phyloP scores from a whole-genome alignment of 2,329 filamentous ascomycete species.

The Ophiostoma pallidulum region DNA sequence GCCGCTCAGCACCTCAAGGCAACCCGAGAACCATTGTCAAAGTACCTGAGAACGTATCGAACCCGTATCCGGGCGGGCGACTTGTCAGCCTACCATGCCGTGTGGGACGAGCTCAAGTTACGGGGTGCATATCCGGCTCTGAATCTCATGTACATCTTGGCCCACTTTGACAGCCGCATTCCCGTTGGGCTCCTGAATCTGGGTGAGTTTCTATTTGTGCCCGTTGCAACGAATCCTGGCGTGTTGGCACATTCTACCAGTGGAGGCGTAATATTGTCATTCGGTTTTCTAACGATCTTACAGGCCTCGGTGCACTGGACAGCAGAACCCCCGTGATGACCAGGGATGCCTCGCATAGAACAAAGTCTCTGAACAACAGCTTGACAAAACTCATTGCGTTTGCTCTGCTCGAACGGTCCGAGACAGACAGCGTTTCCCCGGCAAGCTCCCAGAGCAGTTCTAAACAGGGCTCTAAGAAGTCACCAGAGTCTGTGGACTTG shows the following conservation, averaged over 20 bases:
- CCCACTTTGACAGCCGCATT: conserved; percentile 55
- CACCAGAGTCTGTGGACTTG: conserved; percentile 38
- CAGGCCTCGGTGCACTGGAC: conserved; percentile 37
- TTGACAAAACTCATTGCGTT: conserved; percentile 42
- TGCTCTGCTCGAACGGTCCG: conserved; percentile 42
- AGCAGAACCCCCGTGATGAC: conserved; percentile 37
- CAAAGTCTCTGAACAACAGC: conserved; percentile 35
- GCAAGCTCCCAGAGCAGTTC: conserved; percentile 32
- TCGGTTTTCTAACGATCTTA: neutral
- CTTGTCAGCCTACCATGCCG: conserved; percentile 37
- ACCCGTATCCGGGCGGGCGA: conserved; percentile 45
- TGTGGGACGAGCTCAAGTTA: conserved; percentile 39
- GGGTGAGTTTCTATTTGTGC: conserved; percentile 27
- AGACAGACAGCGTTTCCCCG: conserved; percentile 32
- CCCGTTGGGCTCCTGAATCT: conserved; percentile 57
- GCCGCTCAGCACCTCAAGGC: conserved; percentile 53
- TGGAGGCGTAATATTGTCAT: too few relatives aligned
- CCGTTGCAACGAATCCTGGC: too few relatives aligned
- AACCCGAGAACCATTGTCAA: conserved; percentile 51
- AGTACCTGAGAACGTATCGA: conserved; percentile 49
- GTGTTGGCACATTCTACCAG: neutral
- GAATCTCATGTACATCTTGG: conserved; percentile 55
- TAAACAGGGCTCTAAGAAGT: conserved; percentile 29
- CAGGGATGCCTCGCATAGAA: conserved; percentile 27
- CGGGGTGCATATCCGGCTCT: conserved; percentile 43